Evolutionary conservation across 345 rosid species (phyloP).

Genomic region (Euclidium syriacum): DNA sequence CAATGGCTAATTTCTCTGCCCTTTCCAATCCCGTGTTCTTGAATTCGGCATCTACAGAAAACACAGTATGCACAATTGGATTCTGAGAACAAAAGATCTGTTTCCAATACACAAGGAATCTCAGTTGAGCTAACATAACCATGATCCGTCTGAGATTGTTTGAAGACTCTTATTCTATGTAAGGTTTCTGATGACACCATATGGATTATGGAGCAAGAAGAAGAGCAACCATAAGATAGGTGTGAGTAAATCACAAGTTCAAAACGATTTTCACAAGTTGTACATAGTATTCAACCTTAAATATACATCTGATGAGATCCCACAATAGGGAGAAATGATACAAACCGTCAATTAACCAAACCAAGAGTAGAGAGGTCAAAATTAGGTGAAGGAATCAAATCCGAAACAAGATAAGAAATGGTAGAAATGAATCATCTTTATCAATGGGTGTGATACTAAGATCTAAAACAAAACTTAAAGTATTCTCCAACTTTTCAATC

Average conservation of each 20-base stretch:
- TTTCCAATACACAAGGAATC: not conserved
- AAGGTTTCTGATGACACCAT: not conserved
- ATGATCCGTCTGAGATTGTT: not conserved
- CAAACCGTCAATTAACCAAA: not conserved
- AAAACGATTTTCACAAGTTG: not conserved
- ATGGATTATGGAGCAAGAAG: not conserved
- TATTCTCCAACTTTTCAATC: not conserved
- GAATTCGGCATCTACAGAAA: constrained; percentile 67
- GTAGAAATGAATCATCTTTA: not conserved
- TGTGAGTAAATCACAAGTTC: not conserved
- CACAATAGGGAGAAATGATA: not conserved
- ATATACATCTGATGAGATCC: not conserved
- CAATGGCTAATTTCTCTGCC: constrained; percentile 56
- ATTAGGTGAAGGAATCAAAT: not conserved
- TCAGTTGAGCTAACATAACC: not conserved
- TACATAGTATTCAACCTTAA: not conserved
- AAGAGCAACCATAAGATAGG: not conserved
- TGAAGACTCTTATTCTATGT: not conserved
- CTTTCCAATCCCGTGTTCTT: constrained; percentile 83
- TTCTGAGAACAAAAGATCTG: not conserved
- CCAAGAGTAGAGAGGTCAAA: not conserved
- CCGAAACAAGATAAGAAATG: not conserved
- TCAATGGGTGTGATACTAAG: not conserved
- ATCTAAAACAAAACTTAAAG: not conserved
- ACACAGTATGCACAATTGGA: not conserved